Evolutionary conservation across 257 asterid species (phyloP), one percentile per base, ranked within the genome.

Genomic region (Lithospermum erythrorhizon): DNA sequence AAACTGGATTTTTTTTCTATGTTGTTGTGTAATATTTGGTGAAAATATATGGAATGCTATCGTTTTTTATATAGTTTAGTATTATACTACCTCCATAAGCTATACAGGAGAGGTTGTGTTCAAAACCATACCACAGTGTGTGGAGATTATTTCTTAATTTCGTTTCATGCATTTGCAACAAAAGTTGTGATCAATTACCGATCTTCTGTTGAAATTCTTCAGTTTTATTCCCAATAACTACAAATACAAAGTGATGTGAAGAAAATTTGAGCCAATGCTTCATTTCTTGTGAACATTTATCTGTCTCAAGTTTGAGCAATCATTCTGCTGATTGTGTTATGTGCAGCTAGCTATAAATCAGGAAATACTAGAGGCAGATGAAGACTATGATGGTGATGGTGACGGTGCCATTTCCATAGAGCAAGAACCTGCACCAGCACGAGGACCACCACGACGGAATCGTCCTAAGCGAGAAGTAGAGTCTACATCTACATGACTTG

Each of bases 381-480:
- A 73, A 59, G 65, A 57, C 4, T 77, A 67, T 51, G 79, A 58
- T 19, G 77, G 66, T 8, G 79, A 67, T 55, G 81, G 62, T 23
- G 77, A 66, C 51, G 75, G 53, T 55, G 32, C 59, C 53, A 55
- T 68, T 57, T 21, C 80, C 17, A 13, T 61, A 21, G 79, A 79
- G 60, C 79, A 77, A 70, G 80, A 75, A 66, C 65, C 81, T 32
- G 61, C 11, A 35, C 45, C 45, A 6, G 45, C 49, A 41, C 8
- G 9, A 3, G 45, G 53, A 22, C 78, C 81, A 55, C 71, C 70
- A 56, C 89, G 85, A 21, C 89, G 94, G 24, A 81, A 87, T 66
- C 87, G 96, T 41, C 95, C 94, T 59, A 87, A 81, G 70, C 77
- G 94, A 72, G 71, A 87, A 77, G 89, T 73, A 29, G 85, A 84